Evolutionary conservation across 129 eudicot species (phyloP), one percentile per base, ranked within the genome.

Genomic region (Centrapalus pauciflorus): DNA sequence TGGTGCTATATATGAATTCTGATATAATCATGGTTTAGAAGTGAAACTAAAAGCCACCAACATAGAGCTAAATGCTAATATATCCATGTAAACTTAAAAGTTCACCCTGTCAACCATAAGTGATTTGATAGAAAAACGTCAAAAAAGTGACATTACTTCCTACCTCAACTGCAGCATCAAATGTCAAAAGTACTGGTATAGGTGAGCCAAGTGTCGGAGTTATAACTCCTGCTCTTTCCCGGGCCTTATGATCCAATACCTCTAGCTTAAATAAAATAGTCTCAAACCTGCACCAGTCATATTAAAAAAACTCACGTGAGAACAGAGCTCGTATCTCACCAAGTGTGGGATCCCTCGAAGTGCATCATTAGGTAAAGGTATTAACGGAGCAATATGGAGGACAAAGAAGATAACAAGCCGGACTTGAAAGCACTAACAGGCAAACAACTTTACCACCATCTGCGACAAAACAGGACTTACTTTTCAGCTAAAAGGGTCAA

Each of bases 141-240:
- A 41, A 58, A 45, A 7, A 41, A 41, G 26, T 25, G 4, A 0
- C 27, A 20, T 19, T n/a, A n/a, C 21, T 20, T 7, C 6, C n/a
- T 70, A 92, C 96, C 98, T 92, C 98, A 64, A 79, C 84, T 48
- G 96, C 98, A 79, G 95, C 98, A 83, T 83, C 98, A 73, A 83
- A 86, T 62, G 89, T 89, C 62, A 92, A 71, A 78, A 83, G 83
- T 37, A 88, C 95, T 45, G 96, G 95, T 81, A 92, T 69, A 51
- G 96, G 88, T n/a, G 91, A 73, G 73, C 95, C 96, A 81, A 87
- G 84, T 20, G 98, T 88, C 57, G 84, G 84, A 67, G 90, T 82
- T 64, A 92, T 88, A 58, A 88, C 82, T 69, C 96, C 98, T 70
- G 98, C 98, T 78, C 86, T 88, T 83, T 92, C 98, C 67, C 98